Percentiles rank a stretch among this genome's conserved stretches.
Conservation (phyloP, 192 early-diverging fungal genomes). For the Globomyces pollinis-pini region DNA sequence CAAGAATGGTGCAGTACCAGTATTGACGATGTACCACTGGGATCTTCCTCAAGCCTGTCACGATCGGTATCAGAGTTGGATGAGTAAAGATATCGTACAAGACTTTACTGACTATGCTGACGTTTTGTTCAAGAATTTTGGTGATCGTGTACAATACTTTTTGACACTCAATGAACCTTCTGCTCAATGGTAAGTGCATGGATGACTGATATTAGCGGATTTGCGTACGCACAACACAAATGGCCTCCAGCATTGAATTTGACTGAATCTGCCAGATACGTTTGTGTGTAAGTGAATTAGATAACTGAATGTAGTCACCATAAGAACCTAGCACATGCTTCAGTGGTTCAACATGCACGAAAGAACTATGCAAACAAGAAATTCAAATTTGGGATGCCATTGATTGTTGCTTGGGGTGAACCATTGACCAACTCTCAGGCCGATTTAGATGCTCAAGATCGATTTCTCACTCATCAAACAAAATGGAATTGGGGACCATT, state of each 20-base stretch:
- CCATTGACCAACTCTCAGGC: slow-evolving; percentile 1
- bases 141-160: background rate
- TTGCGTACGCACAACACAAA: no score
- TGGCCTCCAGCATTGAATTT: background rate
- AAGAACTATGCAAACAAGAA: slow-evolving; percentile 6
- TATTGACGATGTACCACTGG: slow-evolving; percentile 28
- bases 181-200: no score
- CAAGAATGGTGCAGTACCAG: slow-evolving; percentile 16
- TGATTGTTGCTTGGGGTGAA: background rate
- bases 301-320: no score
- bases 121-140: slow-evolving; percentile 5
- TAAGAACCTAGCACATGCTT: background rate
- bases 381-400: slow-evolving; percentile 6
- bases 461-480: background rate
- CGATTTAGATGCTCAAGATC: background rate
- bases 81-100: background rate
- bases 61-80: background rate
- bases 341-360: slow-evolving; percentile 1
- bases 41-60: slow-evolving; percentile 18
- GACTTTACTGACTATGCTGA: slow-evolving; percentile 11
- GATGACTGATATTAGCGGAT: background rate
- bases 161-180: background rate
- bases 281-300: no score
- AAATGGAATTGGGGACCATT: slow-evolving; percentile 8
- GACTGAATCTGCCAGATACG: background rate